These are phyloP conservation scores for Tuber calosporum DNA, from an alignment of 495 filamentous ascomycete genomes.

Conservation along the genomic window DNA sequence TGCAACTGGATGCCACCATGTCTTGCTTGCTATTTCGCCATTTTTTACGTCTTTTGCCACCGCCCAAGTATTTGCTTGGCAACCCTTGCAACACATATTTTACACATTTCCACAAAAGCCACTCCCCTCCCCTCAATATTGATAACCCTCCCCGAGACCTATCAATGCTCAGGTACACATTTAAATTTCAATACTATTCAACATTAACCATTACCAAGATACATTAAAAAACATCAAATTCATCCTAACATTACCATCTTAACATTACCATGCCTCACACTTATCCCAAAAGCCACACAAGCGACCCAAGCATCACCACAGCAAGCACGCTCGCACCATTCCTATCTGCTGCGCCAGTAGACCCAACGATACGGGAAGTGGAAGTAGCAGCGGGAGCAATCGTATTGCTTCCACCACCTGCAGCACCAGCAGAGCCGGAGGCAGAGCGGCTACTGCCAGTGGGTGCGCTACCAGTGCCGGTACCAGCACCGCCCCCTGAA, in stretches of 20 bases:
- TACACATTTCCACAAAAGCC: background rate
- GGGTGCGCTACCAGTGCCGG: background rate
- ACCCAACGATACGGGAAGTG: background rate
- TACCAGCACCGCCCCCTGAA: background rate
- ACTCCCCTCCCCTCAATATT: background rate
- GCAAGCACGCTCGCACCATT: background rate
- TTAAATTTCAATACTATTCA: background rate
- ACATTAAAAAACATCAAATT: background rate
- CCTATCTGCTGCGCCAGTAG: background rate
- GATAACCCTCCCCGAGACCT: no score
- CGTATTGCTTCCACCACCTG: background rate
- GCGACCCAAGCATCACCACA: background rate
- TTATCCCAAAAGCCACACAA: background rate
- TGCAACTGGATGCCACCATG: no score
- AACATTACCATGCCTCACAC: background rate
- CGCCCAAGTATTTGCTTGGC: no score
- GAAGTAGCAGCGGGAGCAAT: background rate
- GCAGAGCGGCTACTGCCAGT: background rate
- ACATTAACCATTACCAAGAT: slow-evolving; percentile 2
- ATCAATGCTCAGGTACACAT: background rate
- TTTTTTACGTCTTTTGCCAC: no score
- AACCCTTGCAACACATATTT: no score
- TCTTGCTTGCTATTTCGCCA: no score
- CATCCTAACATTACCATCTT: background rate
- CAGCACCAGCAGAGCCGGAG: background rate